A percentile compares a stretch with the other conserved stretches of the same genome.
Conservation (phyloP, 306 rosid genomes). For the Acacia melanoxylon region DNA sequence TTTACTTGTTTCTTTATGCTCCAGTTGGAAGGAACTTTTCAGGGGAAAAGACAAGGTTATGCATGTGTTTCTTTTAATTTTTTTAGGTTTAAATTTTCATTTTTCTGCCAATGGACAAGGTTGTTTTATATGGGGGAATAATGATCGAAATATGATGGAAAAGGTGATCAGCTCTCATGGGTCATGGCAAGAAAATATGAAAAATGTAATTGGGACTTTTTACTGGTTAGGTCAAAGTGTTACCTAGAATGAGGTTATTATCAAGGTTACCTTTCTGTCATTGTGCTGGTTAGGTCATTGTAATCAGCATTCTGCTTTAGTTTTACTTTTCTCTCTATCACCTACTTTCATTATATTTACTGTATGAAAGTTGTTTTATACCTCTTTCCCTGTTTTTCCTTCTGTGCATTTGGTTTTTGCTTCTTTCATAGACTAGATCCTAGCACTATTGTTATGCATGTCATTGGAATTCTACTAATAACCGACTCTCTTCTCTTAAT, state of each 20-base stretch:
- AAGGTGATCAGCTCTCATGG: background rate
- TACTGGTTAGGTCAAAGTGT: background rate
- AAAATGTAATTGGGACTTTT: background rate
- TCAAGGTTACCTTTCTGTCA: background rate
- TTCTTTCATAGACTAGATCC: background rate
- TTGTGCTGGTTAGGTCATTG: background rate
- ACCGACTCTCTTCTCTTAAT: background rate
- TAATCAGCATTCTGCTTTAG: background rate
- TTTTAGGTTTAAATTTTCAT: background rate
- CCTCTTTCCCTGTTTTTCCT: background rate
- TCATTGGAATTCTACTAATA: background rate
- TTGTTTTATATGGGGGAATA: background rate
- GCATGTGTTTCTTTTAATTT: background rate
- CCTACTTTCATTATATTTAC: background rate
- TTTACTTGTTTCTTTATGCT: background rate
- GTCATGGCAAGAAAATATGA: background rate
- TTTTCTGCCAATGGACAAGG: background rate
- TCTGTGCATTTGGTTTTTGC: background rate
- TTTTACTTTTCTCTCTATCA: background rate
- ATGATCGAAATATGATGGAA: background rate
- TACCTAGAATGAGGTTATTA: background rate
- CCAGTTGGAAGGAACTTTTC: background rate
- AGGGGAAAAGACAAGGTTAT: background rate
- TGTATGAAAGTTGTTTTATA: background rate
- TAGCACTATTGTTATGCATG: background rate